Evolutionary conservation across 2,329 filamentous ascomycete species (phyloP), one percentile per base, ranked within the genome.

Genomic region (Colletotrichum filicis): DNA sequence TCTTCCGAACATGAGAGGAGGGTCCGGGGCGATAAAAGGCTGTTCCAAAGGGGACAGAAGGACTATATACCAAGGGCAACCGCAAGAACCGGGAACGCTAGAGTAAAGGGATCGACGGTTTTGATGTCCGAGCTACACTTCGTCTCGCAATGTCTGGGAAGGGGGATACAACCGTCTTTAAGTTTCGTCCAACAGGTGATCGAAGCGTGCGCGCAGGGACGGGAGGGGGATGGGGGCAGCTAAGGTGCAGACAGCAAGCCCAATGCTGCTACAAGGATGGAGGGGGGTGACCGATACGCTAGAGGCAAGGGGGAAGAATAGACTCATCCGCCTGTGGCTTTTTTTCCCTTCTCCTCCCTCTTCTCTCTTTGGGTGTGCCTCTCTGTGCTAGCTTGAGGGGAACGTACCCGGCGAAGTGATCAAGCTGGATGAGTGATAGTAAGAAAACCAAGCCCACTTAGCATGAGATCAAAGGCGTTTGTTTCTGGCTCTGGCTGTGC

Each of bases 101-200:
- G 55, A 69, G 49, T 11, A 69, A 69, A 28, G 66, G 61, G 35
- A 52, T 73, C 35, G 32, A 66, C 71, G 66, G 71, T 55, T 37
- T 65, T 37, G 35, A 57, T 71, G 66, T 71, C 71, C 67, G 66
- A 73, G 71, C 71, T 71, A 62, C 66, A 46, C 60, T 57, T 53
- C 55, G 66, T 73, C 66, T 71, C 66, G 61, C 56, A 73, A 66
- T 42, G 66, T 71, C 66, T 73, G 61, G 55, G 66, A 66, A 66
- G 56, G 71, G 32, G 59, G 66, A 73, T 55, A 65, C 30, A 62
- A 62, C 35, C 60, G 61, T 70, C 67, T 71, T 71, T 61, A 61
- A 61, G 71, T 66, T 73, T 66, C 67, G 71, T 71, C 66, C 71
- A 71, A 62, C 66, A 73, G 66, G 66, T 66, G 67, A 66, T 57